phyloP scores from a whole-genome alignment of 345 rosid species.

The Raphanus sativus region DNA sequence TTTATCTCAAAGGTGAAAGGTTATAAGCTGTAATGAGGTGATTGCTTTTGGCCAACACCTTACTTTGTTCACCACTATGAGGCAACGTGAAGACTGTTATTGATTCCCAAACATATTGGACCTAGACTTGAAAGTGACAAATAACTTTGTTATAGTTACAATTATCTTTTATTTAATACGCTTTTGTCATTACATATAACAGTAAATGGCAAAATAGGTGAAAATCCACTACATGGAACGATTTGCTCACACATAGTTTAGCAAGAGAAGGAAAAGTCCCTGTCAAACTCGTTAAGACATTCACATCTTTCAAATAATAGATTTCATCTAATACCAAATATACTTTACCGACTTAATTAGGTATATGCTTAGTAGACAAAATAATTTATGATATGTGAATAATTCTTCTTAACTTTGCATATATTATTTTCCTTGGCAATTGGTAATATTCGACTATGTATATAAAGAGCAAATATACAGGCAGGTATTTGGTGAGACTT shows the following conservation, averaged over 20 bases:
- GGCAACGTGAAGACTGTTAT: constrained; percentile 36
- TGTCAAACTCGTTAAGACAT: constrained; percentile 14
- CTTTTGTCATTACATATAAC: constrained; percentile 7
- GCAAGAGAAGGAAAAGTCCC: neutral
- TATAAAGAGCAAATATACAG: neutral
- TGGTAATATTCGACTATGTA: constrained; percentile 12
- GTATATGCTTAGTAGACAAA: neutral
- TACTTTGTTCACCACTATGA: constrained; percentile 40
- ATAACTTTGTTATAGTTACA: neutral
- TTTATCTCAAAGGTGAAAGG: constrained; percentile 32
- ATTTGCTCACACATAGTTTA: neutral
- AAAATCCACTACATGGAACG: constrained; percentile 22
- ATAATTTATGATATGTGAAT: neutral
- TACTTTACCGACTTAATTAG: too few species aligned
- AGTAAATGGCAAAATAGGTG: constrained; percentile 22
- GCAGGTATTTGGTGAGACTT: constrained; percentile 28
- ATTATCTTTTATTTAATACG: neutral
- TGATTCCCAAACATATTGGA: constrained; percentile 43
- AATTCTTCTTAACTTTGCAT: neutral
- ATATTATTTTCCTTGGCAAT: neutral
- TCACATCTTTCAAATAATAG: neutral
- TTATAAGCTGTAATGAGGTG: constrained; percentile 33
- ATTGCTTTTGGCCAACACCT: constrained; percentile 39
- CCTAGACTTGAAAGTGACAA: constrained; percentile 32
- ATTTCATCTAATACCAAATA: neutral